Percentiles rank a stretch among this genome's conserved stretches.
Evolutionary conservation across 495 filamentous ascomycete genomes (phyloP).

Genomic region (Aspergillus ellipticus): DNA sequence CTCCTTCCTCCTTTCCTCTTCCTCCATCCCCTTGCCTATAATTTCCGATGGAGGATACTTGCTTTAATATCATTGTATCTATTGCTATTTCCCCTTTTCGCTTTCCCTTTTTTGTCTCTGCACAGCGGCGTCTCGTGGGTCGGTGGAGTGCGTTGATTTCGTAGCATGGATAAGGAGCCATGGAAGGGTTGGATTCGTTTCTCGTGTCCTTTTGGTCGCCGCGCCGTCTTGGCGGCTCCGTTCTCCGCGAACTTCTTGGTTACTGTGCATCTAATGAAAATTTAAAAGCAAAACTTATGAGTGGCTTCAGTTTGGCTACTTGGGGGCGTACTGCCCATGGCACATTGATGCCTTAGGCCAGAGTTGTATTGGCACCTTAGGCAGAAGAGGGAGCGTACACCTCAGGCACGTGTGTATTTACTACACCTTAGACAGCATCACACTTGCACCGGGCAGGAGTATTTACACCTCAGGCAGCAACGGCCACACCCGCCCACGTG

Average conservation of each 20-base stretch:
- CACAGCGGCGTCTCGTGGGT: slow-evolving; percentile 23
- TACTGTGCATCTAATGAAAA: neutral
- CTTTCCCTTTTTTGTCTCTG: slow-evolving; percentile 16
- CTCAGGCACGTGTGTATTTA: too few species aligned
- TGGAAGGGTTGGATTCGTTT: slow-evolving; percentile 7
- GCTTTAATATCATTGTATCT: slow-evolving; percentile 10
- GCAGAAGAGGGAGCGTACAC: too few species aligned
- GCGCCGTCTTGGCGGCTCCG: neutral
- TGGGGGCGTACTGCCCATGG: too few species aligned
- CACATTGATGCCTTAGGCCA: too few species aligned
- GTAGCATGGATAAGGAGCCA: slow-evolving; percentile 19
- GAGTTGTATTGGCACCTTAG: too few species aligned
- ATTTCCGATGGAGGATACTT: neutral
- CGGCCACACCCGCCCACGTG: too few species aligned
- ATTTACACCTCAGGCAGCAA: too few species aligned
- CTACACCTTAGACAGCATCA: too few species aligned
- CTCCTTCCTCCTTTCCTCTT: too few species aligned
- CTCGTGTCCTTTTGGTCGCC: neutral
- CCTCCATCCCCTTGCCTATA: neutral
- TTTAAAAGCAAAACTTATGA: neutral
- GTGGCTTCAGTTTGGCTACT: neutral
- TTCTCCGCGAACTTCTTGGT: neutral
- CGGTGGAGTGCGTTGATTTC: slow-evolving; percentile 13
- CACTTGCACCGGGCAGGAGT: too few species aligned
- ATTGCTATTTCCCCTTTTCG: slow-evolving; percentile 10